These are phyloP conservation scores for Colletotrichum euphorbiae DNA, from an alignment of 2,329 filamentous ascomycete genomes.

Conservation along the genomic window DNA sequence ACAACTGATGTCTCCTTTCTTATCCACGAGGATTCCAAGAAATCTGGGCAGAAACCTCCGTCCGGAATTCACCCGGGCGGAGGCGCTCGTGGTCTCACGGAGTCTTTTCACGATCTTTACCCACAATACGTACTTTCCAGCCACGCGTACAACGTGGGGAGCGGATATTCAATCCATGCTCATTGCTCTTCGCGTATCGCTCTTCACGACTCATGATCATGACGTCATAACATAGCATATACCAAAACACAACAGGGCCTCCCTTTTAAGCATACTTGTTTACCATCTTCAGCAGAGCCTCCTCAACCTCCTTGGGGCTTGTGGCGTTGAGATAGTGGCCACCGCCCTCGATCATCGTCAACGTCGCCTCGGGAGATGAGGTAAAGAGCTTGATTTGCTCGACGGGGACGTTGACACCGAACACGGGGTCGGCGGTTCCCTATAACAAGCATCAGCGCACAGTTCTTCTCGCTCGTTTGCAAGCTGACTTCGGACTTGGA, in stretches of 20 bases:
- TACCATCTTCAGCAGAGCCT: conserved; percentile 58
- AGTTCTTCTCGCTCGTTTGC: background rate
- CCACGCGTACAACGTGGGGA: background rate
- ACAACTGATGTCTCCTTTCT: background rate
- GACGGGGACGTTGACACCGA: conserved; percentile 51
- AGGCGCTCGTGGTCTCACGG: background rate
- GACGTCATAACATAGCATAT: conserved; percentile 12
- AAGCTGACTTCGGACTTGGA: background rate
- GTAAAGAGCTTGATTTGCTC: conserved; percentile 66
- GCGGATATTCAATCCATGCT: background rate
- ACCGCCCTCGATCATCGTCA: conserved; percentile 57
- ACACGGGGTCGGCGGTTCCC: conserved; percentile 60
- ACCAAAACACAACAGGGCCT: background rate
- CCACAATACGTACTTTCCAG: background rate
- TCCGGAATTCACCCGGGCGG: conserved; percentile 1
- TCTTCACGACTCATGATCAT: conserved; percentile 20
- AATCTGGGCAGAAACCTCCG: background rate
- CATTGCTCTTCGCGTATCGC: conserved; percentile 8
- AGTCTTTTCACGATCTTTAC: background rate
- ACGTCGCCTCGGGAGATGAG: conserved; percentile 55
- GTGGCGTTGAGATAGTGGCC: conserved; percentile 63
- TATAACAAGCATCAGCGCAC: conserved; percentile 40
- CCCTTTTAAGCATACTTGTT: conserved; percentile 45
- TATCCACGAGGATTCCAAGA: background rate
- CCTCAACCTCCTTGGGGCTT: conserved; percentile 58